Base-by-base conservation (phyloP, 805 yeast species). In the Saccharomycopsis fermentans region DNA sequence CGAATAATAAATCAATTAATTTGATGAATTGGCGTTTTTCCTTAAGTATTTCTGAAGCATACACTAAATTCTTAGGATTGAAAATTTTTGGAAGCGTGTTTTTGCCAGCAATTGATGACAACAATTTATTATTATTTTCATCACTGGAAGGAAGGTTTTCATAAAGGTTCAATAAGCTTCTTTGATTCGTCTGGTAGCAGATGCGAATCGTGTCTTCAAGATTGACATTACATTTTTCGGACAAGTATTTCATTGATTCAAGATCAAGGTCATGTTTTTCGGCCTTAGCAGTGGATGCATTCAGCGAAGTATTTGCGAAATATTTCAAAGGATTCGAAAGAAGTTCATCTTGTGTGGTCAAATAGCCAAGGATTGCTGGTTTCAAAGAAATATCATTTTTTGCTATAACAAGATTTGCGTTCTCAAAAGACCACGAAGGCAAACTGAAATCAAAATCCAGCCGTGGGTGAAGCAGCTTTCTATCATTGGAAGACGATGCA, bases 161-260 rank as follows among this genome's bases (percentile, higher is more conserved):
- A 14, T 29, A 26, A 37, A 54, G 54, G 17, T 58, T 61, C 14
- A 52, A 43, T 14, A 60, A 19, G 12, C 57, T 60, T 16, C 58
- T 58, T 21, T 59, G 63, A 56, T 71, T 69, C 0, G 77, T 68
- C 54, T 76, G 80, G 14, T 69, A 61, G 2, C 80, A 71, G 3
- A 81, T 69, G 64, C 86, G 74, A n/a, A 80, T 68, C 1, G 75
- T 72, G 63, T 84, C 87, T 6, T 69, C 60, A 17, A 66, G 65
- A 63, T 77, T 77, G 4, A 81, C 58, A 0, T 70, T 63, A 34
- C 83, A 67, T 2, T 70, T 21, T 1, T 70, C 63, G 2, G 81
- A 40, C 27, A 61, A 48, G 32, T 19, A 55, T 21, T 61, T 53
- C 4, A 59, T 53, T 16, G 43, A 19, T 34, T 58, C 52, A 17